Evolutionary conservation across 2,329 filamentous ascomycete genomes (phyloP).

Genomic region (Penicillium hordei): DNA sequence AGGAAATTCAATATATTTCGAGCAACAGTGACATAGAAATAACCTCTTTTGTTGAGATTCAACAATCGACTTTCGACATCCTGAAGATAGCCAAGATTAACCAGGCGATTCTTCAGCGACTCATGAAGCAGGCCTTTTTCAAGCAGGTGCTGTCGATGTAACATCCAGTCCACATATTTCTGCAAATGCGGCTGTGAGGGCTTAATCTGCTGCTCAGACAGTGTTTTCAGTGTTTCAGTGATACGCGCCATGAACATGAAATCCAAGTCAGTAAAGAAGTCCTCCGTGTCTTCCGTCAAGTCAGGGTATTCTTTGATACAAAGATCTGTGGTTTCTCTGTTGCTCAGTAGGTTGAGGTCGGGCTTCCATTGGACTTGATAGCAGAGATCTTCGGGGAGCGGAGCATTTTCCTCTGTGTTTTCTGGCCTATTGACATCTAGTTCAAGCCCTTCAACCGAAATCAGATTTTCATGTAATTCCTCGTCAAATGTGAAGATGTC

Average conservation of each 20-base stretch:
- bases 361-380: slow-evolving; percentile 13
- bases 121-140: too few relatives aligned
- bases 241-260: background rate
- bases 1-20: background rate
- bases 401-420: background rate
- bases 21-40: background rate
- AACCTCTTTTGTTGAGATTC: background rate
- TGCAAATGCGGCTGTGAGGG: background rate
- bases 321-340: background rate
- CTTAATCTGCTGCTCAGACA: background rate
- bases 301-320: background rate
- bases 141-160: background rate
- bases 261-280: background rate
- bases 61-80: background rate
- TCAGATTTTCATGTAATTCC: background rate
- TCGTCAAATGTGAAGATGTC: background rate
- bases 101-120: too few relatives aligned
- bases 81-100: background rate
- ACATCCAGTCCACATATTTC: slow-evolving; percentile 15
- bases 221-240: background rate
- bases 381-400: background rate
- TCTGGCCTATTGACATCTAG: background rate
- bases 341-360: slow-evolving; percentile 3
- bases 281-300: background rate
- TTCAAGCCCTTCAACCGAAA: background rate